Base-by-base conservation (phyloP, 257 asterid species). In the Ilex aquifolium region DNA sequence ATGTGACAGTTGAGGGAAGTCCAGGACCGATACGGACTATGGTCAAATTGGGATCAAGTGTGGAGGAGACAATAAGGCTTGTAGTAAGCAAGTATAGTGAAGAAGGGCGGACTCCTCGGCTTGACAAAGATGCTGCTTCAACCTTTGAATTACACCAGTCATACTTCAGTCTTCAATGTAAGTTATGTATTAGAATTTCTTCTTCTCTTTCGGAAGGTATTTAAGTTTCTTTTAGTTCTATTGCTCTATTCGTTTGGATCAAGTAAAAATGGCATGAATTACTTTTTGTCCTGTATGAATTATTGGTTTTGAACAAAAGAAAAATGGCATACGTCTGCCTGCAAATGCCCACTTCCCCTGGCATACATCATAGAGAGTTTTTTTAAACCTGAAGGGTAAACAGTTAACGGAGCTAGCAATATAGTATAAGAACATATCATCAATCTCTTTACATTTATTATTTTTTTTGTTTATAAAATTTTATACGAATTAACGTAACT, bases 1-100 rank as follows among this genome's bases (percentile, higher is more conserved):
- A 71, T 74, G 95, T 88, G 65, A 82, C 83, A 11, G 87, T 88
- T 9, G 95, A 84, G 64, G 93, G 90, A 40, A 86, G 95, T 59
- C 90, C 93, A 0, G 96, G 95, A 10, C 90, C 96, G 0, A 73
- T 88, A 7, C 79, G 85, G 30, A 67, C 89, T 0, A 72, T 86
- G 93, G 81, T 86, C n/a, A 84, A 81, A 70, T 73, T 88, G 71
- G 87, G 93, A 65, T 80, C 85, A 0, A 84, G 69, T 62, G 83
- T 88, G 5, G 93, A 82, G 17, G 95, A 88, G 53, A 70, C 71
- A 12, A 86, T 82, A 60, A 77, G 65, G 60, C 83, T 66, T 59
- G 90, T 86, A 15, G 59, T 82, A 2, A 67, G 70, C 14, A 84
- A 74, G 71, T 88, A 80, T 46, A 70, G 71, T 8, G 80, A 84